A percentile compares a stretch with the other conserved stretches of the same genome.
Conservation (phyloP, 164 flowering plant species). For the Magnolia changhungtana region DNA sequence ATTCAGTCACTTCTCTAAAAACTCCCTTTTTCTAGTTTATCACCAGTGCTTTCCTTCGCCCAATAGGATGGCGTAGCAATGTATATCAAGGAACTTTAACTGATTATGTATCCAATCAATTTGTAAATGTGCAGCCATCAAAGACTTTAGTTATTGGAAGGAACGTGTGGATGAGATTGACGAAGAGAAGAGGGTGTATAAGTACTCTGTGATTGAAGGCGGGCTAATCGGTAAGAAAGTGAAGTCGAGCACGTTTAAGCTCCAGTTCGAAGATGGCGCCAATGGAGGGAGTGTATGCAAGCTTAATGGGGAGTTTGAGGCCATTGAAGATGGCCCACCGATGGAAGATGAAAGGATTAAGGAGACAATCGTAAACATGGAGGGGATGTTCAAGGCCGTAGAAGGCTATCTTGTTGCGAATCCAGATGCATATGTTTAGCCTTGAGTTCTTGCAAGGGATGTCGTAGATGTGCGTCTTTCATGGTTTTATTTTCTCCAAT, state of each 20-base stretch:
- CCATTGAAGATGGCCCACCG: background rate
- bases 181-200: background rate
- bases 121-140: background rate
- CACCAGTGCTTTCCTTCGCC: too few relatives aligned
- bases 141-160: conserved; percentile 5
- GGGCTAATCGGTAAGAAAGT: conserved; percentile 8
- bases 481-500: too few relatives aligned
- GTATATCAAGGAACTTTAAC: too few relatives aligned
- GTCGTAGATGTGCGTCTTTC: background rate
- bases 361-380: background rate
- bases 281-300: conserved; percentile 9
- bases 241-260: background rate
- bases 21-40: too few relatives aligned
- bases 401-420: background rate
- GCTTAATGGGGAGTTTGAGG: background rate
- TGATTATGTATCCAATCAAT: background rate
- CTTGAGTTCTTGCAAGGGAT: background rate
- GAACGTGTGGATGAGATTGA: conserved; percentile 4
- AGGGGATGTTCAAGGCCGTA: background rate
- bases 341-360: background rate
- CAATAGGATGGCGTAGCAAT: too few relatives aligned
- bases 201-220: conserved; percentile 13
- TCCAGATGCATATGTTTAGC: conserved; percentile 1
- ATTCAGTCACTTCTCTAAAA: too few relatives aligned
- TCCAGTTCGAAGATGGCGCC: conserved; percentile 4